Conservation (phyloP, 208 protist species). For the Sergeia podlipaevii region DNA sequence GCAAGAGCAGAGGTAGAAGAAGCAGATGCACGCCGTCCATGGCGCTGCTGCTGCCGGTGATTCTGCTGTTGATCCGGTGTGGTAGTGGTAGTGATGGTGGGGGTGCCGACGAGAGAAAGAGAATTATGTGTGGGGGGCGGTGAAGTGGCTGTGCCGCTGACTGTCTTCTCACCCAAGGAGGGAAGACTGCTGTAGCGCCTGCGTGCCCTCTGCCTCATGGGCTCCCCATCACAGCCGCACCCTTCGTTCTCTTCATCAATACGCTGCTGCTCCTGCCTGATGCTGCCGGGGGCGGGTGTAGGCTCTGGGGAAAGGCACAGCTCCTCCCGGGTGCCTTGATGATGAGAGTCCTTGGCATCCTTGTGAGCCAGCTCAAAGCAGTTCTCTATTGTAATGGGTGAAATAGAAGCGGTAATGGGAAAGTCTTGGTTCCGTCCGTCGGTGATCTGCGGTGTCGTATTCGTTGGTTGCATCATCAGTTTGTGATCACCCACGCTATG, state of each 20-base stretch:
- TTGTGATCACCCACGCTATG: neutral
- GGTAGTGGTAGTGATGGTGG: neutral
- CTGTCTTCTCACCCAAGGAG: neutral
- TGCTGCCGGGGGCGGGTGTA: neutral
- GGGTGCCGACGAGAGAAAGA: neutral
- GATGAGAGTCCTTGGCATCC: neutral
- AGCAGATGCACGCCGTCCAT: too few relatives aligned
- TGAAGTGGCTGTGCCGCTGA: neutral
- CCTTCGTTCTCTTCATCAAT: neutral
- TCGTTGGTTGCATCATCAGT: neutral
- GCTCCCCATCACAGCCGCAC: neutral
- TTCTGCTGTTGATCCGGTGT: neutral
- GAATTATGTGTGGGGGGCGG: neutral
- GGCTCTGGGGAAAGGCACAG: too few relatives aligned
- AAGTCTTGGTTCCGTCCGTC: neutral
- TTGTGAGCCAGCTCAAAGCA: neutral
- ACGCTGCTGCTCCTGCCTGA: neutral
- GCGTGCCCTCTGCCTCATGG: too few relatives aligned
- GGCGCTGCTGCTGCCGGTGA: neutral
- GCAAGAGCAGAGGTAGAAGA: slow-evolving; percentile 10
- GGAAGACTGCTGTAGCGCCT: too few relatives aligned
- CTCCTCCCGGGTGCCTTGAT: neutral
- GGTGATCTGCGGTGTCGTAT: neutral
- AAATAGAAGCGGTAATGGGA: too few relatives aligned
- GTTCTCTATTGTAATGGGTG: neutral